These are phyloP conservation scores for Pleurotus citrinopileatus DNA, from an alignment of 768 basidiomycete genomes.

Conservation along the genomic window DNA sequence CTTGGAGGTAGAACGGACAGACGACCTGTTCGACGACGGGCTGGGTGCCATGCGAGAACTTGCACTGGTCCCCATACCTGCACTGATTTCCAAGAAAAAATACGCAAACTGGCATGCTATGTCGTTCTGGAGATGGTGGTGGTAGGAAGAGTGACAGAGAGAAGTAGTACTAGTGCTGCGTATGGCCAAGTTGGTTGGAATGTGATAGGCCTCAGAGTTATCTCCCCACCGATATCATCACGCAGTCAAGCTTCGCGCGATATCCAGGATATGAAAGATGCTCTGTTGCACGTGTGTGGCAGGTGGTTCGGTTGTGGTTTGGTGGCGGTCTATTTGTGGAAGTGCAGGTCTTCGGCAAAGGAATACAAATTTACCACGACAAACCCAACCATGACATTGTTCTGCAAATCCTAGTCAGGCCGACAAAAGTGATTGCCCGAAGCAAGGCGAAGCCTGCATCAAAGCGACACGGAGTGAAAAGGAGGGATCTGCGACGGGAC, in stretches of 20 bases:
- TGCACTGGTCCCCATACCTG: slow-evolving; percentile 15
- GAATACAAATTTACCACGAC: background rate
- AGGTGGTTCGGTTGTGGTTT: too few relatives aligned
- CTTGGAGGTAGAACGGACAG: slow-evolving; percentile 4
- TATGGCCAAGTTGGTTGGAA: slow-evolving; percentile 29
- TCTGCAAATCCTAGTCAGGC: background rate
- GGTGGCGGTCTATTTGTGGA: too few relatives aligned
- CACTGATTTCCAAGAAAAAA: slow-evolving; percentile 17
- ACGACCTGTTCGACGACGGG: slow-evolving; percentile 7
- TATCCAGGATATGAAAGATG: background rate
- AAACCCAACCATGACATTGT: slow-evolving; percentile 10
- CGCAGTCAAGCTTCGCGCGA: slow-evolving; percentile 18
- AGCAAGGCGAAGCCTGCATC: too few relatives aligned
- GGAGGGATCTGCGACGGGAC: too few relatives aligned
- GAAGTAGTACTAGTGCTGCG: slow-evolving; percentile 24
- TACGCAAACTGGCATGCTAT: slow-evolving; percentile 11
- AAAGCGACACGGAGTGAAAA: too few relatives aligned
- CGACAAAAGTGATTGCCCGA: too few relatives aligned
- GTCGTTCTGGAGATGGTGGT: slow-evolving; percentile 2
- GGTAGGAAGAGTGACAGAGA: slow-evolving; percentile 26
- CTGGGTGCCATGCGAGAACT: slow-evolving; percentile 15
- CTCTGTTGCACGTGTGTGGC: too few relatives aligned
- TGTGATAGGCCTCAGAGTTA: slow-evolving; percentile 24
- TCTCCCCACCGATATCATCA: slow-evolving; percentile 24
- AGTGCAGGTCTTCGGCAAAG: background rate